A percentile compares a stretch with the other conserved stretches of the same genome.
phyloP scores from a whole-genome alignment of 2,329 filamentous ascomycete genomes.

The Penicillium crustosum region DNA sequence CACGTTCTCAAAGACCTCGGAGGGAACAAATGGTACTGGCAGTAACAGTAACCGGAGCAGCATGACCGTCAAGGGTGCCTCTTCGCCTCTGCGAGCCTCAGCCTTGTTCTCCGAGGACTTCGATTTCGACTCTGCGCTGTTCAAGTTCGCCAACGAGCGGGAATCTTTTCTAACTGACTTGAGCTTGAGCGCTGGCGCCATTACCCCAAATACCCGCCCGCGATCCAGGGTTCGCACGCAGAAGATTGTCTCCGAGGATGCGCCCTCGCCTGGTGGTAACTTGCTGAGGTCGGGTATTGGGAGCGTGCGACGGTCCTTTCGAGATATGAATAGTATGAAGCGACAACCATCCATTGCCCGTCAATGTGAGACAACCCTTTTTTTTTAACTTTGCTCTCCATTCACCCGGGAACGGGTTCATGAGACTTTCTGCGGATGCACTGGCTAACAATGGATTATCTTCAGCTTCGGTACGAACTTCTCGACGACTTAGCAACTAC shows the following conservation, averaged over 20 bases:
- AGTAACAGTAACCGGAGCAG: slow-evolving; percentile 69
- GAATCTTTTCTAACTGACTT: slow-evolving; percentile 93
- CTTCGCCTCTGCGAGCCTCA: slow-evolving; percentile 35
- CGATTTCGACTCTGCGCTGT: slow-evolving; percentile 88
- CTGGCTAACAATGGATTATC: not conserved
- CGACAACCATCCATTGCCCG: slow-evolving; percentile 75
- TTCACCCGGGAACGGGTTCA: not conserved
- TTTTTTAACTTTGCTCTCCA: not conserved
- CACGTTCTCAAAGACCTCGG: slow-evolving; percentile 52
- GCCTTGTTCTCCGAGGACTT: slow-evolving; percentile 61
- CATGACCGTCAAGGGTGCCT: slow-evolving; percentile 56
- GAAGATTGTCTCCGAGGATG: slow-evolving; percentile 75
- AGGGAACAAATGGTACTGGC: slow-evolving; percentile 48
- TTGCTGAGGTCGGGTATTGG: slow-evolving; percentile 65
- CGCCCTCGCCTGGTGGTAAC: slow-evolving; percentile 39
- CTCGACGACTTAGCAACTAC: slow-evolving; percentile 90
- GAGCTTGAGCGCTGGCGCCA: slow-evolving; percentile 80
- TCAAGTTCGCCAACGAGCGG: slow-evolving; percentile 93
- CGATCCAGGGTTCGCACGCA: slow-evolving; percentile 79
- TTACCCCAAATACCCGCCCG: slow-evolving; percentile 63
- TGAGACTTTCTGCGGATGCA: not conserved
- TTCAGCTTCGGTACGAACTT: slow-evolving; percentile 70
- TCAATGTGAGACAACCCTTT: slow-evolving; percentile 59
- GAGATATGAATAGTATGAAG: slow-evolving; percentile 93
- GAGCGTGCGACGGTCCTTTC: slow-evolving; percentile 85